Percentiles rank a stretch among this genome's conserved stretches.
These are phyloP conservation scores for Trichoderma sp. DNA, from an alignment of 2,329 filamentous ascomycete genomes.

Conservation along the genomic window DNA sequence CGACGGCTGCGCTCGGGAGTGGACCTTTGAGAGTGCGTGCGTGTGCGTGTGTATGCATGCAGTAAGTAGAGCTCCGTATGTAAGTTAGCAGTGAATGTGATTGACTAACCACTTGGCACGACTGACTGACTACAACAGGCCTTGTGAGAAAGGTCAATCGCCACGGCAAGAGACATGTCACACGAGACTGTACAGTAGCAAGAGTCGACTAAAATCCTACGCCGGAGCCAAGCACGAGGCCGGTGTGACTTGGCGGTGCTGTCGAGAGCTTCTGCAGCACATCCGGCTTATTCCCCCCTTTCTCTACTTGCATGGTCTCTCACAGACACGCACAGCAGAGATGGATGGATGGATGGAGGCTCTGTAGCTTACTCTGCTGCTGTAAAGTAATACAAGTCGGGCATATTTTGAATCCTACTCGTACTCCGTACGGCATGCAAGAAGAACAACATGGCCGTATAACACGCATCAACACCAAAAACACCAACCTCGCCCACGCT, in stretches of 20 bases:
- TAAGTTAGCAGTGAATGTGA: not conserved
- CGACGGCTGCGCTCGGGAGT: not conserved
- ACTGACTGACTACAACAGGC: not conserved
- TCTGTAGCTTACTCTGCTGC: not conserved
- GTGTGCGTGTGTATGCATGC: not conserved
- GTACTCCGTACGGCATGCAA: not conserved
- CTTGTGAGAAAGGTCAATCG: not conserved
- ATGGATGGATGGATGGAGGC: not conserved
- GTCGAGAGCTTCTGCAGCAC: not conserved
- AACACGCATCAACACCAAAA: not conserved
- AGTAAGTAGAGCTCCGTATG: not conserved
- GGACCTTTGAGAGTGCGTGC: not conserved
- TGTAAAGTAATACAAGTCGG: not conserved
- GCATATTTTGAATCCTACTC: not conserved
- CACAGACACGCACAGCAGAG: not conserved
- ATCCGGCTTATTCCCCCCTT: conserved; percentile 1
- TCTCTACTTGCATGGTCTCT: not conserved
- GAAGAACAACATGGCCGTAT: not conserved
- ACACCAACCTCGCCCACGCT: not conserved
- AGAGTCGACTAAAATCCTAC: not conserved
- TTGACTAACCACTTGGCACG: not conserved
- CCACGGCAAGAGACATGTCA: not conserved
- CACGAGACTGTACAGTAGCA: not conserved
- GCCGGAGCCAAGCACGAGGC: not conserved
- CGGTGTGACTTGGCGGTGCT: not conserved